A percentile compares a stretch with the other conserved stretches of the same genome.
Conservation (phyloP, 305 asterid species). For the Plantago coronopus region DNA sequence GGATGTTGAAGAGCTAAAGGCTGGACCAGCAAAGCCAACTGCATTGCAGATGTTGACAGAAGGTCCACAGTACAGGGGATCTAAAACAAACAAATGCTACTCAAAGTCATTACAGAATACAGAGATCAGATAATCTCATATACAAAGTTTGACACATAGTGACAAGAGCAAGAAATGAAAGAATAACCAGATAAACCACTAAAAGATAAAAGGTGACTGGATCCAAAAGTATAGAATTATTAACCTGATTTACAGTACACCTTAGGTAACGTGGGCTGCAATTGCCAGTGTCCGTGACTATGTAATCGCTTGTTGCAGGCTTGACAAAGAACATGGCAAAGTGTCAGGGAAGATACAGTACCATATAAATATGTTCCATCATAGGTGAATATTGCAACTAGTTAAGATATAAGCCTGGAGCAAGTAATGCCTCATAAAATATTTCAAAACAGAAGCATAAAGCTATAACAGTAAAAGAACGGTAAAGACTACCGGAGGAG, state of each 20-base stretch:
- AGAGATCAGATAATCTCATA: slow-evolving; percentile 9
- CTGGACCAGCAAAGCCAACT: slow-evolving; percentile 91
- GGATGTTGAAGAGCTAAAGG: slow-evolving; percentile 98
- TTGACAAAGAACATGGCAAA: slow-evolving; percentile 36
- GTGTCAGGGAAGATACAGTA: slow-evolving; percentile 8
- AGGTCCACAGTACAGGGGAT: slow-evolving; percentile 94
- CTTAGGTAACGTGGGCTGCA: slow-evolving; percentile 99
- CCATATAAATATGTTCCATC: slow-evolving; percentile 10
- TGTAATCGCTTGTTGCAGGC: slow-evolving; percentile 98
- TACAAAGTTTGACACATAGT: slow-evolving; percentile 5
- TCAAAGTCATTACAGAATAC: slow-evolving; percentile 16
- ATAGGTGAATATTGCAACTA: slow-evolving; percentile 15
- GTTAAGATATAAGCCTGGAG: slow-evolving; percentile 15
- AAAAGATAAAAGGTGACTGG: not conserved
- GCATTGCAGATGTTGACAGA: slow-evolving; percentile 95
- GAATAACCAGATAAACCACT: too few relatives aligned
- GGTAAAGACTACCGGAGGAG: slow-evolving; percentile 75
- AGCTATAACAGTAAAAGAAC: slow-evolving; percentile 11
- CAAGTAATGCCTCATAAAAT: slow-evolving; percentile 18
- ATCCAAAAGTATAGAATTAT: slow-evolving; percentile 22
- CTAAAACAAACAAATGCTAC: slow-evolving; percentile 37
- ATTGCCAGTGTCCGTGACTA: slow-evolving; percentile 90
- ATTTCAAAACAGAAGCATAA: slow-evolving; percentile 4
- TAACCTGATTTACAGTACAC: slow-evolving; percentile 93
- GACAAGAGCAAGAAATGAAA: slow-evolving; percentile 17